A percentile compares a stretch with the other conserved stretches of the same genome.
Evolutionary conservation across 73 alveolate genomes (phyloP).

Genomic region (Paramecium caudatum): DNA sequence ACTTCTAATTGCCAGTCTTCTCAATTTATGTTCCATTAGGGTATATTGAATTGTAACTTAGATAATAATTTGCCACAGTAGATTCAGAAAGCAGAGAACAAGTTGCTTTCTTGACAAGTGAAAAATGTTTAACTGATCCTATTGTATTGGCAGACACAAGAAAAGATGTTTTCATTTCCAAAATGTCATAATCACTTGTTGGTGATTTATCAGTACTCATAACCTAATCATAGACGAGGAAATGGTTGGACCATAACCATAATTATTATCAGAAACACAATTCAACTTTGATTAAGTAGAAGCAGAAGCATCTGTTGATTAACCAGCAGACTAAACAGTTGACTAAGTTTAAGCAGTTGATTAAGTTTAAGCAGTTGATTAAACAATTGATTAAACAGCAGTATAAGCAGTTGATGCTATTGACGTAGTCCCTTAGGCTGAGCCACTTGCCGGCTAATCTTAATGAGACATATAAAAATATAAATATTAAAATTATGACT

Average conservation of each 20-base stretch:
- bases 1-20: slow-evolving; percentile 4
- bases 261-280: neutral
- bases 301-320: neutral
- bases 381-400: too few species aligned
- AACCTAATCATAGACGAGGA: neutral
- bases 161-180: slow-evolving; percentile 49
- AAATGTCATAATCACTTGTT: neutral
- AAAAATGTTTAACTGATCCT: slow-evolving; percentile 22
- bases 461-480: neutral
- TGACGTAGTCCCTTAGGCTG: slow-evolving; percentile 19
- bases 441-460: slow-evolving; percentile 16
- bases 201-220: neutral
- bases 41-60: neutral
- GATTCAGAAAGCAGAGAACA: neutral
- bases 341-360: neutral
- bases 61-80: neutral
- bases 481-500: slow-evolving; percentile 16
- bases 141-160: slow-evolving; percentile 7
- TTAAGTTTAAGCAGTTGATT: neutral
- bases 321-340: neutral
- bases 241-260: neutral
- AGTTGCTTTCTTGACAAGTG: slow-evolving; percentile 53
- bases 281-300: neutral
- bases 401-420: too few species aligned
- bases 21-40: slow-evolving; percentile 56